These are phyloP conservation scores for Cryptosporidium meleagridis DNA, from an alignment of 169 alveolate genomes.

Conservation along the genomic window DNA sequence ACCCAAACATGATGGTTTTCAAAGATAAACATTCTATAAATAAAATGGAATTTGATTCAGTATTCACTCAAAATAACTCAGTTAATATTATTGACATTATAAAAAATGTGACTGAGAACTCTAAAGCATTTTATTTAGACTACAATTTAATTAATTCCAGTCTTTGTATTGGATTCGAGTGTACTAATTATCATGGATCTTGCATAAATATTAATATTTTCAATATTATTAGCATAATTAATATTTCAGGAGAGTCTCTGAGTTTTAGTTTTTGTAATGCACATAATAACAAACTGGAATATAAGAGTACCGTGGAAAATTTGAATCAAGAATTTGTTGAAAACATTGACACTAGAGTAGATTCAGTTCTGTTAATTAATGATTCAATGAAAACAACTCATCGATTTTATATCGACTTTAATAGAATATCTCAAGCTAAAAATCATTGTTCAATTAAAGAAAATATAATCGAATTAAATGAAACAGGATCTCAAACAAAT, in stretches of 20 bases:
- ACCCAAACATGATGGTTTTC: not conserved
- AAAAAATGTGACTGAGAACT: not conserved
- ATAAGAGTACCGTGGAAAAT: not conserved
- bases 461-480: not conserved
- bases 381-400: not conserved
- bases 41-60: not conserved
- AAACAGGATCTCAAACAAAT: not conserved
- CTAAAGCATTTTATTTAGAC: not conserved
- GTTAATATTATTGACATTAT: not conserved
- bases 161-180: constrained; percentile 25
- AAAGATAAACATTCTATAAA: not conserved
- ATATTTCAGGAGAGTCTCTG: constrained; percentile 25
- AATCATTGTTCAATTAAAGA: not conserved
- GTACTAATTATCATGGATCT: not conserved
- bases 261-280: not conserved
- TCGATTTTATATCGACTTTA: not conserved
- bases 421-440: not conserved
- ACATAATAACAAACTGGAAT: not conserved
- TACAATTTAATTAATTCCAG: constrained; percentile 16
- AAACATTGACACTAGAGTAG: not conserved
- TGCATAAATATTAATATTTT: not conserved
- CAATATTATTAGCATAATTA: constrained; percentile 7
- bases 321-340: not conserved
- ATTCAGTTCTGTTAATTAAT: not conserved
- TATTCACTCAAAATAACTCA: not conserved